These are phyloP conservation scores for Aspergillus sp. DNA, from an alignment of 2,329 filamentous ascomycete genomes.

Conservation along the genomic window DNA sequence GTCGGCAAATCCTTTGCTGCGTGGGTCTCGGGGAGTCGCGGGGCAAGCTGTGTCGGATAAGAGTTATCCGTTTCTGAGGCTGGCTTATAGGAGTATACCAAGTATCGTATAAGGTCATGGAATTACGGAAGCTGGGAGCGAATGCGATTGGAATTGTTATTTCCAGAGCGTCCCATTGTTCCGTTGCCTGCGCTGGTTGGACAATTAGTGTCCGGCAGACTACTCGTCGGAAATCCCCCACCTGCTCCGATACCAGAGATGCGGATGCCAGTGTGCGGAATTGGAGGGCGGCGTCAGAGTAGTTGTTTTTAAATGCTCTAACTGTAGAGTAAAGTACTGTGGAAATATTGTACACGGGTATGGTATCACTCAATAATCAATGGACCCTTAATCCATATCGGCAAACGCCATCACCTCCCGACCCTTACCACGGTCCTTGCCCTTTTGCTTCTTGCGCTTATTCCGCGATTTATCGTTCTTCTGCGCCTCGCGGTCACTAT, in stretches of 20 bases:
- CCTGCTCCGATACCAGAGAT: neutral
- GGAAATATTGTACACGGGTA: neutral
- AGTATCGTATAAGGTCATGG: neutral
- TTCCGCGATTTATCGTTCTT: slow-evolving; percentile 47
- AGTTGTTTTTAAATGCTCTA: neutral
- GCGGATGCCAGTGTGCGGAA: neutral
- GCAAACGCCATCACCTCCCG: slow-evolving; percentile 45
- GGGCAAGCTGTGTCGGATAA: neutral
- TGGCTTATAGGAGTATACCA: neutral
- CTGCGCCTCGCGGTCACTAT: slow-evolving; percentile 48
- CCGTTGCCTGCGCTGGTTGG: neutral
- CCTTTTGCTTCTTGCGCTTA: slow-evolving; percentile 47
- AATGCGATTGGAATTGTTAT: neutral
- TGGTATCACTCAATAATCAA: slow-evolving; percentile 14
- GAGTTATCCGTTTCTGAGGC: neutral
- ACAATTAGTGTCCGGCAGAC: neutral
- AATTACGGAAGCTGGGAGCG: neutral
- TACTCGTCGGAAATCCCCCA: slow-evolving; percentile 8
- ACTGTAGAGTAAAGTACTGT: neutral
- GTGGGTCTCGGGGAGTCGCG: slow-evolving; percentile 17
- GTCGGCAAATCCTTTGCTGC: slow-evolving; percentile 14
- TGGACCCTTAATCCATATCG: slow-evolving; percentile 40
- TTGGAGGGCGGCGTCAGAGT: neutral
- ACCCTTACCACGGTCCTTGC: slow-evolving; percentile 40
- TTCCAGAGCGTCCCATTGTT: neutral